A percentile compares a stretch with the other conserved stretches of the same genome.
Conservation (phyloP, 108 stramenopile genomes). For the Epithemia pelagica region DNA sequence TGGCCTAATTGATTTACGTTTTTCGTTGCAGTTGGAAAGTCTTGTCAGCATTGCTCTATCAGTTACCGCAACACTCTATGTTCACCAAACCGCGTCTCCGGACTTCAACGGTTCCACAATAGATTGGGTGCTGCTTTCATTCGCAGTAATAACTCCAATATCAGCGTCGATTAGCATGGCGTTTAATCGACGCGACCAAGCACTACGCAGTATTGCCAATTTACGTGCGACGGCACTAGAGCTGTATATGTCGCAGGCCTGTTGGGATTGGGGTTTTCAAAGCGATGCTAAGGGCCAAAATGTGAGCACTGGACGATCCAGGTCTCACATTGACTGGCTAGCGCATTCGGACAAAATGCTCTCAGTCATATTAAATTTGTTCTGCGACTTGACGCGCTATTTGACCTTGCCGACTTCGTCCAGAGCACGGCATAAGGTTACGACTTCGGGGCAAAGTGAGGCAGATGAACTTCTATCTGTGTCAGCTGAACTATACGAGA, state of each 20-base stretch:
- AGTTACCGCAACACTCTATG: constrained; percentile 37
- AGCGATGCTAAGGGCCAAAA: constrained; percentile 16
- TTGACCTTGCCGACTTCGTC: constrained; percentile 53
- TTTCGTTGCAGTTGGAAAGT: constrained; percentile 22
- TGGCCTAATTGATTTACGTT: too few species aligned
- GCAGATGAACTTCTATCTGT: constrained; percentile 37
- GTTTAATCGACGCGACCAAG: constrained; percentile 57
- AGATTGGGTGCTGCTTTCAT: constrained; percentile 63
- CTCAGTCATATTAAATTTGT: constrained; percentile 34
- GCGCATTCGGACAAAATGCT: constrained; percentile 46
- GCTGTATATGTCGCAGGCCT: constrained; percentile 42
- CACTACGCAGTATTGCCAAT: constrained; percentile 38
- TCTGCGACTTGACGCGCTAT: constrained; percentile 44
- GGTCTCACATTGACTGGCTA: constrained; percentile 37
- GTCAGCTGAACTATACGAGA: constrained; percentile 33
- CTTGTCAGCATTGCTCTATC: constrained; percentile 37
- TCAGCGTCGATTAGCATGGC: constrained; percentile 48
- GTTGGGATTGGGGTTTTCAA: constrained; percentile 59
- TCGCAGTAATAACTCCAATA: constrained; percentile 68
- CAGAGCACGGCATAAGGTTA: constrained; percentile 46
- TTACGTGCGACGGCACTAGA: constrained; percentile 46
- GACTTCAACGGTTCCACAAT: constrained; percentile 30
- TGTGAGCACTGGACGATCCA: constrained; percentile 17
- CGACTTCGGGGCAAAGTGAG: constrained; percentile 32
- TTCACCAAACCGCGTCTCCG: neutral